Evolutionary conservation across 2,329 filamentous ascomycete genomes (phyloP).

Genomic region (Epichloe hybrida): DNA sequence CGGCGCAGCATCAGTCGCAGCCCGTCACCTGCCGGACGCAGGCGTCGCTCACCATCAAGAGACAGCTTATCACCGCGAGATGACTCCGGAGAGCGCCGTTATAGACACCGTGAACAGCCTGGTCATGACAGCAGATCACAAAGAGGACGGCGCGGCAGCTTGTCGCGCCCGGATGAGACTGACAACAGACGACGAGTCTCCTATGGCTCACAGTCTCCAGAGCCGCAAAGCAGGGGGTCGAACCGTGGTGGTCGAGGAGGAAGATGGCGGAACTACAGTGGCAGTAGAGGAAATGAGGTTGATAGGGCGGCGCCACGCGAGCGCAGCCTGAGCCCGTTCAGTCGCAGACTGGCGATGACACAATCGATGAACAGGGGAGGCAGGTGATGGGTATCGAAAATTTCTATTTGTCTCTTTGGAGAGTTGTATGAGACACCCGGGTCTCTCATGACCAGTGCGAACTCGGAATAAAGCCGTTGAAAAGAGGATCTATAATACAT

Average conservation of each 20-base stretch:
- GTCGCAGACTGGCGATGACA: constrained; percentile 72
- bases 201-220: constrained; percentile 13
- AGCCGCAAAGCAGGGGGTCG: constrained; percentile 6
- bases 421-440: background rate
- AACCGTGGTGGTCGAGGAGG: constrained; percentile 2
- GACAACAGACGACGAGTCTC: constrained; percentile 3
- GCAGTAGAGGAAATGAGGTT: background rate
- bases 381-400: constrained; percentile 31
- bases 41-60: constrained; percentile 14
- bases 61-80: constrained; percentile 18
- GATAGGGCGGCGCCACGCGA: constrained; percentile 34
- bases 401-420: constrained; percentile 6
- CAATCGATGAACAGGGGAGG: constrained; percentile 47
- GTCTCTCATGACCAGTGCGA: constrained; percentile 1
- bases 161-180: background rate
- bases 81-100: constrained; percentile 8
- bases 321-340: constrained; percentile 83
- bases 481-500: background rate
- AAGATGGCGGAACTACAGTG: background rate
- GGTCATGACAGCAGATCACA: background rate
- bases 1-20: constrained; percentile 3
- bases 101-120: constrained; percentile 14
- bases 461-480: background rate
- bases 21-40: constrained; percentile 12
- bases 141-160: constrained; percentile 2